Evolutionary conservation across 2,329 filamentous ascomycete species (phyloP), one percentile per base, ranked within the genome.

Genomic region (Cyphellophora attinorum): DNA sequence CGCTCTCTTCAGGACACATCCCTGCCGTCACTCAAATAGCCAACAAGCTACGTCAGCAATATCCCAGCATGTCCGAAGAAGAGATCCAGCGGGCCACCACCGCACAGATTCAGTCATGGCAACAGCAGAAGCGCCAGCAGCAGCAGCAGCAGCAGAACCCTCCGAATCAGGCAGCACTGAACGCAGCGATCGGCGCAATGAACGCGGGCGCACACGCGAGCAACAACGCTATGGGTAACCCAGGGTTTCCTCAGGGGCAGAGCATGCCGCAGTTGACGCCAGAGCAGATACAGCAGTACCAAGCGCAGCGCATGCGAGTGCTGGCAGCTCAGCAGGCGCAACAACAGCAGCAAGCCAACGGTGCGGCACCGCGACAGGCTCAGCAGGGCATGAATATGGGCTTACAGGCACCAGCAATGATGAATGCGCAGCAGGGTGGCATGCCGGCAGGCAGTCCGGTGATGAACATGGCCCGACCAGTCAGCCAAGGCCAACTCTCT

Each of bases 1-100:
- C 68, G 43, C 58, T 74, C 28, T 70, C 64, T 14, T 69, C 61
- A 31, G 67, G 68, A 14, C 65, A 70, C 45, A 63, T 73, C 29
- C 70, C 71, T 11, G 65, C 66, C 6, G 68, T 76, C 38, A 69
- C 65, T 36, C 65, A 61, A 38, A 64, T 74, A 35, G 61, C 66
- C 39, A 68, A 64, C 40, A 65, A 69, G 25, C 62, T 75, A 11
- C 65, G 69, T 42, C 58, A 58, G 35, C 64, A 54, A 44, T 63
- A 72, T 42, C 71, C 71, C 1, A 61, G 64, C 35, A 55, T 71
- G 42, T 58, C 67, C 2, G 60, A 64, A 3, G 71, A 76, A 16
- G 68, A 76, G 50, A 59, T 76, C 6, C 65, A 60, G 37, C 62
- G 64, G 27, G 51, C 72, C 42, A 69, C 72, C 3, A 69, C 63